These are phyloP conservation scores for Saururus chinensis DNA, from an alignment of 164 flowering plant genomes.

Conservation along the genomic window DNA sequence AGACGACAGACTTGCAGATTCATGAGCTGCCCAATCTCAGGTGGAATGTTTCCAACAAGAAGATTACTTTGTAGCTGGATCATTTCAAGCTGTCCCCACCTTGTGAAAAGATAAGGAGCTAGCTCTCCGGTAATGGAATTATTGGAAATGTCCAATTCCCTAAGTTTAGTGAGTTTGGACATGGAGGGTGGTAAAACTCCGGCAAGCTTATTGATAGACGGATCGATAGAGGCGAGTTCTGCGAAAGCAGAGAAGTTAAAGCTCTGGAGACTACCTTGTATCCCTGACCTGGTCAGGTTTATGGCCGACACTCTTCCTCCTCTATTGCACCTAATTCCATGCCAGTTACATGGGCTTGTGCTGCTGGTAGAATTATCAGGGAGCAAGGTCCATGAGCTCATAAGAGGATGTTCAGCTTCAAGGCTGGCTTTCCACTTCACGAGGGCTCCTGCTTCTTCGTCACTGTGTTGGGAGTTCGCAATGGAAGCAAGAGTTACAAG, in stretches of 20 bases:
- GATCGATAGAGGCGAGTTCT: neutral
- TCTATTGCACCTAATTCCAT: neutral
- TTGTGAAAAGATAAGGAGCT: constrained; percentile 9
- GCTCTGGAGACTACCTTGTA: neutral
- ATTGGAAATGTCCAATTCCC: neutral
- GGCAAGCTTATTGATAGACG: neutral
- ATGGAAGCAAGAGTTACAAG: neutral
- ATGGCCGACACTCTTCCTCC: neutral
- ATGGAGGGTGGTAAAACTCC: constrained; percentile 18
- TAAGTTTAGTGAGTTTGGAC: constrained; percentile 49
- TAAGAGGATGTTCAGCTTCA: neutral
- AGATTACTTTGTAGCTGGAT: constrained; percentile 14
- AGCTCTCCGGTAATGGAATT: neutral
- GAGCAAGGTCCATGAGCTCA: neutral
- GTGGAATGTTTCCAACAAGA: constrained; percentile 17
- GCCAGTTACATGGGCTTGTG: neutral
- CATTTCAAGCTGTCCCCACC: constrained; percentile 17
- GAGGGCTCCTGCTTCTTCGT: neutral
- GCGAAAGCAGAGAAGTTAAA: neutral
- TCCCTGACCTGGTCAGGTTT: neutral
- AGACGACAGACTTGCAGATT: constrained; percentile 6
- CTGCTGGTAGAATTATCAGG: neutral
- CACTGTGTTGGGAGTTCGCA: neutral
- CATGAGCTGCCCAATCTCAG: constrained; percentile 10
- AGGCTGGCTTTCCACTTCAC: neutral